Conservation (phyloP, 257 asterid genomes). For the Primulina tabacum region DNA sequence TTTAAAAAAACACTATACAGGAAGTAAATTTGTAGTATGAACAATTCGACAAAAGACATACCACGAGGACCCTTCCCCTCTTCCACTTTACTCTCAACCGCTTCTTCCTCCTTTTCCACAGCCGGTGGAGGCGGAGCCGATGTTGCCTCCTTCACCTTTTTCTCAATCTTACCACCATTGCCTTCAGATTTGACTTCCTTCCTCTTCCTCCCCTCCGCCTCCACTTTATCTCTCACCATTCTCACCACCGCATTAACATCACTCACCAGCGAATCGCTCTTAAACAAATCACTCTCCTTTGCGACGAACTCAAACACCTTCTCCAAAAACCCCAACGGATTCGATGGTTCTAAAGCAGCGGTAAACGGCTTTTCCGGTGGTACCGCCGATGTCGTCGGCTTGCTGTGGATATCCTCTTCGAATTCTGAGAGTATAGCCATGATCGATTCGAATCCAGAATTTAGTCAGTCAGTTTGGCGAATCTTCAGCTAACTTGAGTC, state of each 20-base stretch:
- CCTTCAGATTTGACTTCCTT: slow-evolving; percentile 22
- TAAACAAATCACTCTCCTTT: slow-evolving; percentile 68
- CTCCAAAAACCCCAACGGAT: slow-evolving; percentile 69
- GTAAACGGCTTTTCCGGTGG: slow-evolving; percentile 41
- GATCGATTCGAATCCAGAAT: slow-evolving; percentile 11
- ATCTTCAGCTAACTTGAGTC: too few relatives aligned
- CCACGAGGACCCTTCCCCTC: slow-evolving; percentile 54
- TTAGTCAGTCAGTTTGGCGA: background rate
- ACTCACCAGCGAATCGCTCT: slow-evolving; percentile 55
- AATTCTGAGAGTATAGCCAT: slow-evolving; percentile 77
- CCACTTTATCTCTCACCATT: slow-evolving; percentile 56
- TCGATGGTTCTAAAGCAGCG: slow-evolving; percentile 56
- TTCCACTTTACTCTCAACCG: slow-evolving; percentile 22
- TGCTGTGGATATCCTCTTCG: slow-evolving; percentile 45
- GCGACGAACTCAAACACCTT: slow-evolving; percentile 63
- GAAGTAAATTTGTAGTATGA: background rate
- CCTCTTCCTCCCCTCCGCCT: slow-evolving; percentile 37
- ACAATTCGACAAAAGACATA: slow-evolving; percentile 14
- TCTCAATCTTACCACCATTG: slow-evolving; percentile 12
- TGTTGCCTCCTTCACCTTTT: slow-evolving; percentile 23
- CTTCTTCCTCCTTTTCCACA: slow-evolving; percentile 10
- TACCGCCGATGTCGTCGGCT: slow-evolving; percentile 27
- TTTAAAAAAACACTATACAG: background rate
- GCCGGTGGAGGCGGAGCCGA: background rate
- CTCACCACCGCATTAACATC: slow-evolving; percentile 75